Evolutionary conservation across 140 eudicot genomes (phyloP).

Genomic region (Anethum foeniculum): DNA sequence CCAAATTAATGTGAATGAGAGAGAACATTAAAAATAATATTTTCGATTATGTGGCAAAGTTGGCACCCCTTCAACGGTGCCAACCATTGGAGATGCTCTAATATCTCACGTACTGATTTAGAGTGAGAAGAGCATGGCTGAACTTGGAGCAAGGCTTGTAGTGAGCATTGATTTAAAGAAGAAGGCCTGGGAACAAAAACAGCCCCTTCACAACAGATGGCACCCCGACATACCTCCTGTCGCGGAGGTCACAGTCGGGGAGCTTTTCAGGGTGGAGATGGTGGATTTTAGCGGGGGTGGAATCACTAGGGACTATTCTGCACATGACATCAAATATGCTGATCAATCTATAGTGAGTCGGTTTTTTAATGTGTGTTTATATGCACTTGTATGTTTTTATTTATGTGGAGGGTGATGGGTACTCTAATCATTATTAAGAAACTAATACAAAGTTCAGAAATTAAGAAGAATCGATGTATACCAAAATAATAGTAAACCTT

Average conservation of each 20-base stretch:
- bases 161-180: slow-evolving; percentile 70
- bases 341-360: slow-evolving; percentile 61
- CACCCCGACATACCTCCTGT: slow-evolving; percentile 86
- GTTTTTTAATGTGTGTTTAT: background rate
- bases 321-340: slow-evolving; percentile 58
- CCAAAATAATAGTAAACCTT: background rate
- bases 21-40: too few relatives aligned
- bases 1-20: too few relatives aligned
- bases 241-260: slow-evolving; percentile 61
- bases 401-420: background rate
- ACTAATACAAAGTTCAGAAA: background rate
- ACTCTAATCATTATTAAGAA: background rate
- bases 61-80: too few relatives aligned
- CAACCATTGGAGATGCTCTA: too few relatives aligned
- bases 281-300: slow-evolving; percentile 82
- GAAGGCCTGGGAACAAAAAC: slow-evolving; percentile 69
- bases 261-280: slow-evolving; percentile 87
- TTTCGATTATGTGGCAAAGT: too few relatives aligned
- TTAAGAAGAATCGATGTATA: background rate
- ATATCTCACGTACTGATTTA: background rate
- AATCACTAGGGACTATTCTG: slow-evolving; percentile 53
- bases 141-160: slow-evolving; percentile 46
- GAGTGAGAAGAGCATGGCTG: slow-evolving; percentile 25
- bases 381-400: background rate
- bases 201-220: slow-evolving; percentile 88